Evolutionary conservation across 768 basidiomycete species (phyloP), one percentile per base, ranked within the genome.

Genomic region (Russula vinacea): DNA sequence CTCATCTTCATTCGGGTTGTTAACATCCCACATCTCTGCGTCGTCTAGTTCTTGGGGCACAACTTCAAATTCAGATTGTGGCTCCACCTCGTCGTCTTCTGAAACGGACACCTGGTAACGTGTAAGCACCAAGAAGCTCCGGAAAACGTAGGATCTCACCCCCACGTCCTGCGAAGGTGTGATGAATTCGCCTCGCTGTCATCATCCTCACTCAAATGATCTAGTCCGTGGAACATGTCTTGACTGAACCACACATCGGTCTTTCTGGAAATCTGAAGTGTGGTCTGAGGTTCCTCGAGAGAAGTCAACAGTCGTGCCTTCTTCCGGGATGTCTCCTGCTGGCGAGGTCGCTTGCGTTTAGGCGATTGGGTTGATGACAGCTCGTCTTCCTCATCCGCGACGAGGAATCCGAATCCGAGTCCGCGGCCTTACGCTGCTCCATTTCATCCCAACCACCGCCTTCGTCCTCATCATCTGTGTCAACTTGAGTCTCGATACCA

Each of bases 211-310:
- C 77, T 77, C 49, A 78, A 59, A 35, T 82, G 84, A 8, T 84
- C 74, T 2, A 81, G 72, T 26, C 83, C 88, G 56, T 85, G 81
- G 79, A 99, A 99, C 50, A 97, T 75, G 56, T 90, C 89, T 75
- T 97, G 96, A 68, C 90, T 88, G 76, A 98, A 99, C 97, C 97
- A 99, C n/a, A 98, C 73, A 69, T 88, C 83, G 2, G 94, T 84
- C 51, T 86, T 80, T 52, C 81, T 81, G 69, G 81, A 85, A 14
- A 72, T 71, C 16, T 76, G 71, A 1, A 72, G 69, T 22, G 73
- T 66, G 19, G 69, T 60, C 64, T 75, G 72, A 0, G 78, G 75
- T 40, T 73, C 74, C 24, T 78, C 78, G 39, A 84, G 77, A 37
- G 80, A 78, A 2, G 81, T 79, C 42, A 84, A 72, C 16, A 89